phyloP scores from a whole-genome alignment of 148 eudicot genomes.

The Beta vulgaris region DNA sequence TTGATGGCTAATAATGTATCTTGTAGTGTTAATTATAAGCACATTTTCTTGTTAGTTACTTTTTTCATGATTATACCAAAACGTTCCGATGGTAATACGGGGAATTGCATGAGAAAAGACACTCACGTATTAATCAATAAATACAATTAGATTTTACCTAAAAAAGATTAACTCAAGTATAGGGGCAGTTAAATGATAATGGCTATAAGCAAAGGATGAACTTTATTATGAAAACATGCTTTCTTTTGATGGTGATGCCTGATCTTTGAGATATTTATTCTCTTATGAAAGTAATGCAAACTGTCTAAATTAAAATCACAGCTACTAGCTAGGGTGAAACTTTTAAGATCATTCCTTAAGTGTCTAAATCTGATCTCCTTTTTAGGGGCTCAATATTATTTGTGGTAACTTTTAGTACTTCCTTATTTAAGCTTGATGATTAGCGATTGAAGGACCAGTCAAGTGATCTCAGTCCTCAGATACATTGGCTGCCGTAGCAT shows the following conservation, averaged over 20 bases:
- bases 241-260: neutral
- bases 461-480: too few relatives aligned
- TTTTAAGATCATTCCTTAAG: neutral
- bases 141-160: too few relatives aligned
- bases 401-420: neutral
- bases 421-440: neutral
- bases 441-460: too few relatives aligned
- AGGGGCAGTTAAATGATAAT: neutral
- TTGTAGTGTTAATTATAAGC: too few relatives aligned
- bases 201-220: neutral
- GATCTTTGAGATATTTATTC: neutral
- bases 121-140: too few relatives aligned
- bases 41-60: too few relatives aligned
- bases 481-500: too few relatives aligned
- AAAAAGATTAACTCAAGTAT: too few relatives aligned
- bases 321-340: neutral
- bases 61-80: too few relatives aligned
- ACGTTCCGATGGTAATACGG: too few relatives aligned
- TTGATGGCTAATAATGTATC: constrained; percentile 5
- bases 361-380: neutral
- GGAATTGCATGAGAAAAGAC: too few relatives aligned
- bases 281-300: neutral
- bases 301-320: neutral
- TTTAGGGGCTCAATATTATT: constrained; percentile 1
- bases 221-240: too few relatives aligned